These are phyloP conservation scores for Stylosanthes scabra DNA, from an alignment of 331 rosid species.

Conservation along the genomic window DNA sequence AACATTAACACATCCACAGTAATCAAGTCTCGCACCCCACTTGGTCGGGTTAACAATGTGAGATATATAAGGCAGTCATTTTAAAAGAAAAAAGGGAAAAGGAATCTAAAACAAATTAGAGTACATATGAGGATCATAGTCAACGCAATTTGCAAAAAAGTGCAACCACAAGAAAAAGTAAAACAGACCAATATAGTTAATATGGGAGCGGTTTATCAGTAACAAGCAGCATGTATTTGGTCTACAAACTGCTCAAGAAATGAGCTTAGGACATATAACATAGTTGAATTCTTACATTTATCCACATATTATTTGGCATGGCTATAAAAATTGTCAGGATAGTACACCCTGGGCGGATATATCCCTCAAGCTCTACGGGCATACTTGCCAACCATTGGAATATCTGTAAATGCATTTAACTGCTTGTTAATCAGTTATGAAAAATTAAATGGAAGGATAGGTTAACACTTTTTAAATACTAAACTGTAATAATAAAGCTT, in stretches of 20 bases:
- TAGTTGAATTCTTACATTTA: conserved; percentile 61
- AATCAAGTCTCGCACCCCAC: neutral
- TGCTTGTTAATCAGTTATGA: conserved; percentile 53
- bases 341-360: conserved; percentile 95
- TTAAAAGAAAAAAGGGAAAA: neutral
- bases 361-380: conserved; percentile 99
- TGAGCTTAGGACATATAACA: neutral
- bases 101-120: neutral
- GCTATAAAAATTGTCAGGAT: conserved; percentile 86
- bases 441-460: conserved; percentile 27
- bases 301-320: conserved; percentile 96
- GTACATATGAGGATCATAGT: conserved; percentile 12
- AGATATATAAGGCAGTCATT: neutral
- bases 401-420: conserved; percentile 65
- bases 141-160: conserved; percentile 22
- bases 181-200: conserved; percentile 2
- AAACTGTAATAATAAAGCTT: conserved; percentile 78
- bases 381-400: conserved; percentile 94
- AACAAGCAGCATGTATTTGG: conserved; percentile 19
- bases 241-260: conserved; percentile 4
- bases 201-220: neutral
- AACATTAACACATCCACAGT: neutral
- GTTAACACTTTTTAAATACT: conserved; percentile 52
- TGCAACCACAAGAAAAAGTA: conserved; percentile 12
- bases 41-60: neutral